Percentiles rank a stretch among this genome's conserved stretches.
phyloP scores from a whole-genome alignment of 1,139 yeast species.

The Debaryomyces coudertii region DNA sequence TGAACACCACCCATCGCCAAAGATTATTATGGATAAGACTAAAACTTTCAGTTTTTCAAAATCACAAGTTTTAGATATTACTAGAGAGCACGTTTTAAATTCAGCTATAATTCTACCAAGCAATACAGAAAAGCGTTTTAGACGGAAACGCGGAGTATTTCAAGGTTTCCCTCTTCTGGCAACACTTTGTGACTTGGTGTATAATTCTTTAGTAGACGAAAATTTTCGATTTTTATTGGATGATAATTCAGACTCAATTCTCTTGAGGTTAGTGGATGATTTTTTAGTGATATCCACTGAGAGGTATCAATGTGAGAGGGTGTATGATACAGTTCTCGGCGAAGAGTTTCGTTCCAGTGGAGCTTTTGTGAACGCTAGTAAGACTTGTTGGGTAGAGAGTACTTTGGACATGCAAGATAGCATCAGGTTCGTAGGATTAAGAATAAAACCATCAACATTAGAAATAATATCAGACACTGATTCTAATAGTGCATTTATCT shows the following conservation, averaged over 20 bases:
- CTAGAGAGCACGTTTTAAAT: constrained; percentile 30
- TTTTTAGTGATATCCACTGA: constrained; percentile 66
- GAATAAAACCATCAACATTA: constrained; percentile 17
- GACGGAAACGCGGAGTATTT: constrained; percentile 70
- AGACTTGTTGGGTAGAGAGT: constrained; percentile 40
- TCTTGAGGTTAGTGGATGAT: constrained; percentile 83
- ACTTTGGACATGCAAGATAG: constrained; percentile 7
- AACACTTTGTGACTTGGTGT: constrained; percentile 72
- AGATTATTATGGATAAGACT: constrained; percentile 27
- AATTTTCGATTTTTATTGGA: constrained; percentile 34
- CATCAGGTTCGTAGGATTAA: constrained; percentile 38
- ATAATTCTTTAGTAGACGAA: constrained; percentile 61
- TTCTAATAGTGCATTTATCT: constrained; percentile 16
- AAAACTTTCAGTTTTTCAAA: constrained; percentile 31
- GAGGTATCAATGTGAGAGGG: constrained; percentile 22
- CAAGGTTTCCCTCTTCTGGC: constrained; percentile 88
- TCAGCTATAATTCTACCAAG: constrained; percentile 21
- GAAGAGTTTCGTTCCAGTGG: constrained; percentile 58
- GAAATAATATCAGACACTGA: constrained; percentile 15
- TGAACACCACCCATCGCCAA: constrained; percentile 3
- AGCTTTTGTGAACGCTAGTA: constrained; percentile 58
- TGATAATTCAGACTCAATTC: constrained; percentile 30
- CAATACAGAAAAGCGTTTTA: constrained; percentile 19
- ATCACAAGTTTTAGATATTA: constrained; percentile 26
- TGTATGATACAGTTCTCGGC: constrained; percentile 24